phyloP scores from a whole-genome alignment of 352 stramenopile species.

The Globisporangium apiculatum region DNA sequence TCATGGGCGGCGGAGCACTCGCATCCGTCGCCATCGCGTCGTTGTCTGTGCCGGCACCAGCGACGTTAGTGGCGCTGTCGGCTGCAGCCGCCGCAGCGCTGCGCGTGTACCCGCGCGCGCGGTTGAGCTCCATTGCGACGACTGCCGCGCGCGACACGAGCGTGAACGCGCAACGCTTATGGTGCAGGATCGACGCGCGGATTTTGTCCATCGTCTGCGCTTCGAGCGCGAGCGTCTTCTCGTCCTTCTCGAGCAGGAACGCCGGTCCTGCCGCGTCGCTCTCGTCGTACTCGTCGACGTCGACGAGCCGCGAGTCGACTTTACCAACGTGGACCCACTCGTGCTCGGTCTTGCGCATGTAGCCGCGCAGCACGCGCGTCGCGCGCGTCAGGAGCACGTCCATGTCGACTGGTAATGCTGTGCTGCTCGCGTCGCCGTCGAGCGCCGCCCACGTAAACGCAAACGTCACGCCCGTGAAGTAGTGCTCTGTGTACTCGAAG shows the following conservation, averaged over 20 bases:
- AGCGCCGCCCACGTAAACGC: slow-evolving; percentile 39
- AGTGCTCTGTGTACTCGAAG: slow-evolving; percentile 43
- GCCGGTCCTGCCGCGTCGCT: slow-evolving; percentile 23
- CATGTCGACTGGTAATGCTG: slow-evolving; percentile 47
- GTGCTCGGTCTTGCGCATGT: slow-evolving; percentile 41
- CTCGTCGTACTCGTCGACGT: slow-evolving; percentile 67
- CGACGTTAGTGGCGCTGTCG: neutral
- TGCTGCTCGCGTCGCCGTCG: slow-evolving; percentile 6
- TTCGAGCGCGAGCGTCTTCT: slow-evolving; percentile 77
- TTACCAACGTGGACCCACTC: slow-evolving; percentile 53
- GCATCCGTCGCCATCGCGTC: slow-evolving; percentile 12
- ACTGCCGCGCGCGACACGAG: slow-evolving; percentile 55
- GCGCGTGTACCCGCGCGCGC: slow-evolving; percentile 3
- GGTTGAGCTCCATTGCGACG: slow-evolving; percentile 46
- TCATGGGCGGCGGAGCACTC: slow-evolving; percentile 18
- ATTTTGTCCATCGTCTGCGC: slow-evolving; percentile 59
- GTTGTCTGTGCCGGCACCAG: slow-evolving; percentile 10
- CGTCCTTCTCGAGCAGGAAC: slow-evolving; percentile 79
- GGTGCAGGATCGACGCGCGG: slow-evolving; percentile 50
- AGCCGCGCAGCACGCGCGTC: slow-evolving; percentile 46
- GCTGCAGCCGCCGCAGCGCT: neutral
- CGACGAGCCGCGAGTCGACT: slow-evolving; percentile 46
- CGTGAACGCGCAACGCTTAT: slow-evolving; percentile 70
- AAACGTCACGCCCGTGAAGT: slow-evolving; percentile 40
- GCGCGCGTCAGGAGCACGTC: slow-evolving; percentile 41